Evolutionary conservation across 257 asterid genomes (phyloP).

Genomic region (Solanum lycopersicoides): DNA sequence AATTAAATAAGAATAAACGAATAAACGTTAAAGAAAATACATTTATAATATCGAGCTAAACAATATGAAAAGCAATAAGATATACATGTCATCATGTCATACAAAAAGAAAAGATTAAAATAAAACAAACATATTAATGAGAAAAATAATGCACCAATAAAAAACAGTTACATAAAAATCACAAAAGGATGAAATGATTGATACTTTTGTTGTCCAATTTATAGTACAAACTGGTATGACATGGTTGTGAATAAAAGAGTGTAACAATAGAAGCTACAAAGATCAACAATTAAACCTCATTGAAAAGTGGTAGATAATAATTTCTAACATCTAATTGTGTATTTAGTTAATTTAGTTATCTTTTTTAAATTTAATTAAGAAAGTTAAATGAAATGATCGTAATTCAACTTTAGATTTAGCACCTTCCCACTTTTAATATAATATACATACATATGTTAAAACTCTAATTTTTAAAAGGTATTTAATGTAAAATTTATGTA

Average conservation of each 20-base stretch:
- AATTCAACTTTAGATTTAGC: neutral
- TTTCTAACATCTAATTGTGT: neutral
- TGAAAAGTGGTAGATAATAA: neutral
- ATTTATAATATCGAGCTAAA: too few species aligned
- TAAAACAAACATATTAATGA: too few species aligned
- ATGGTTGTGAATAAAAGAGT: neutral
- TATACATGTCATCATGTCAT: neutral
- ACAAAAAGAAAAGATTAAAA: too few species aligned
- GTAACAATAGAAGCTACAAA: neutral
- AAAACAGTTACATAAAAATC: too few species aligned
- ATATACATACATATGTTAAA: neutral
- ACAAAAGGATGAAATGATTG: neutral
- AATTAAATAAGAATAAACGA: neutral
- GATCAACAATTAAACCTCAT: neutral
- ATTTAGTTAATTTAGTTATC: neutral
- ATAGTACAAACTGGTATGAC: neutral
- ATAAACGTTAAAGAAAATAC: neutral
- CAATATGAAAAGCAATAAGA: neutral
- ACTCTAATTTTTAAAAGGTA: too few species aligned
- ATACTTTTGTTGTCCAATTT: neutral
- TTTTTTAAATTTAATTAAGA: neutral
- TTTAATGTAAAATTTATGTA: too few species aligned
- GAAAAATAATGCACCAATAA: neutral
- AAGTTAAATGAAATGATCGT: neutral
- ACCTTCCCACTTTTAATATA: neutral